Base-by-base conservation (phyloP, 2,329 filamentous ascomycete genomes). In the Boeremia exigua region DNA sequence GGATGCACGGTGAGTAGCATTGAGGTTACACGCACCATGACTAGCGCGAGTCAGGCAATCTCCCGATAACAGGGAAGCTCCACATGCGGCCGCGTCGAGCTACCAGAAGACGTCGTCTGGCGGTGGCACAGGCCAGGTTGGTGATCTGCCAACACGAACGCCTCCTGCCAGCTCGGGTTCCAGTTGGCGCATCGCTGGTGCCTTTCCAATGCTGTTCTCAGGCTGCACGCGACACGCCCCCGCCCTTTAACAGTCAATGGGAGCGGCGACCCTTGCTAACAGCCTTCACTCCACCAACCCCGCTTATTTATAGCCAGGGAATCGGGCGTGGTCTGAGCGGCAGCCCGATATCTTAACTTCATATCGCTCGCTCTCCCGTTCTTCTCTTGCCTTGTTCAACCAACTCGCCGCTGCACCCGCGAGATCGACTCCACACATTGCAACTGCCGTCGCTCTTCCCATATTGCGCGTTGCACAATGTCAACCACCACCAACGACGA, bases 1-100 rank as follows among this genome's bases (percentile, higher is more conserved):
- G 54, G 48, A 17, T 51, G 39, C 34, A 33, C 39, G 52, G 57
- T 67, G 45, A 23, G 68, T 70, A 67, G 68, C 64, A 72, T 71
- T 58, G 44, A 56, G 63, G 68, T 71, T 69, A 60, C 66, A 68
- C 51, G 56, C 44, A 63, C 60, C 50, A 33, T 17, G 29, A 36
- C 53, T 51, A 56, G 56, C 34, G 48, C 48, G 56, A 54, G 33
- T 36, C 51, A 58, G 50, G 47, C 56, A 23, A 23, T 23, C 19
- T 23, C 19, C 19, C 19, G 19, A 23, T 23, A 23, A 23, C 19
- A 23, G 19, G 19, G 19, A 23, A 23, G 19, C 19, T 23, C 19
- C 19, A 23, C 19, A 23, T 23, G 19, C 19, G 19, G 19, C 19
- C 19, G 19, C 19, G 19, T 23, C 19, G 19, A 23, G 19, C 19